Conservation (phyloP, 495 filamentous ascomycete species). For the Tuber calosporum region DNA sequence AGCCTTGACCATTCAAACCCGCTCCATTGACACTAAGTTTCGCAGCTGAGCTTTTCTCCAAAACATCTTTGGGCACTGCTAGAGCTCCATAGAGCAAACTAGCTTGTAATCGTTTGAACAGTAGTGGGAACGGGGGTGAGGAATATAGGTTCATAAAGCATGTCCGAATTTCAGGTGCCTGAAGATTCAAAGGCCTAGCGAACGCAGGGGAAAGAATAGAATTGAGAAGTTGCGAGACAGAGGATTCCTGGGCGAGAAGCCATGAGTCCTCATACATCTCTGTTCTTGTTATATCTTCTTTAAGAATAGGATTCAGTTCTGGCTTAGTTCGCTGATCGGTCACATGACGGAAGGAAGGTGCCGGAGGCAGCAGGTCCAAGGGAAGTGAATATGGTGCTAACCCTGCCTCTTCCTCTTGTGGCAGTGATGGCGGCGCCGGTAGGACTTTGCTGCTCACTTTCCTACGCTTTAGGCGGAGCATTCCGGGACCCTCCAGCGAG, state of each 20-base stretch:
- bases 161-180: constrained; percentile 41
- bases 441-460: constrained; percentile 28
- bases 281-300: constrained; percentile 51
- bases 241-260: constrained; percentile 58
- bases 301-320: constrained; percentile 50
- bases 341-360: constrained; percentile 5
- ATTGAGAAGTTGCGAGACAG: constrained; percentile 58
- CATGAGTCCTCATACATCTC: constrained; percentile 61
- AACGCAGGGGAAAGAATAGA: constrained; percentile 47
- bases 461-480: constrained; percentile 35
- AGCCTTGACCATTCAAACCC: constrained; percentile 27
- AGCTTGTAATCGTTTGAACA: constrained; percentile 57
- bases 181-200: constrained; percentile 14
- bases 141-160: constrained; percentile 54
- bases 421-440: constrained; percentile 35
- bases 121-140: constrained; percentile 47
- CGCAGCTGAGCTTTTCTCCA: constrained; percentile 43
- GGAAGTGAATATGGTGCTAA: constrained; percentile 28
- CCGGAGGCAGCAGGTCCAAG: constrained; percentile 17
- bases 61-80: constrained; percentile 50
- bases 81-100: constrained; percentile 59
- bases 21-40: constrained; percentile 21
- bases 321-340: constrained; percentile 30
- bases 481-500: constrained; percentile 19
- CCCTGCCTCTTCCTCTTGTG: constrained; percentile 35